A percentile compares a stretch with the other conserved stretches of the same genome.
Evolutionary conservation across 208 protist genomes (phyloP).

Genomic region (Wallacemonas sp.): DNA sequence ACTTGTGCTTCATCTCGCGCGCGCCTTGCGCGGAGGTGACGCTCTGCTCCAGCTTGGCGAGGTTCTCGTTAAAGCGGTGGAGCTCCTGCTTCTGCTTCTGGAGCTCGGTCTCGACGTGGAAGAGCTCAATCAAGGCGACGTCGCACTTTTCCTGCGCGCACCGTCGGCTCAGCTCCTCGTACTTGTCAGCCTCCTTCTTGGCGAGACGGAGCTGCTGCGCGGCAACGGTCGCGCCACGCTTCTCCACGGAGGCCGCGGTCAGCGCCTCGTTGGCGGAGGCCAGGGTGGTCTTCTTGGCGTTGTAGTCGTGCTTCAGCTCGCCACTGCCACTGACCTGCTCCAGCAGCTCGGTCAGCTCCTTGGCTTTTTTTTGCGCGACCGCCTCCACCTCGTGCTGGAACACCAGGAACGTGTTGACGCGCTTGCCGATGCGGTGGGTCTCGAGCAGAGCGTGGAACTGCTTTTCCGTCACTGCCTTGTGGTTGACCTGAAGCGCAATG

Average conservation of each 20-base stretch:
- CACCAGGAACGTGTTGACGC: conserved; percentile 95
- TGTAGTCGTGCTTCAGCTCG: conserved; percentile 94
- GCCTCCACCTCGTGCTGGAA: conserved; percentile 97
- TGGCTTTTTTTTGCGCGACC: conserved; percentile 93
- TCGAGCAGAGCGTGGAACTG: conserved; percentile 86
- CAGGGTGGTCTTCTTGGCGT: conserved; percentile 60
- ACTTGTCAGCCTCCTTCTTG: conserved; percentile 96
- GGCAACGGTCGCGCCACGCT: conserved; percentile 86
- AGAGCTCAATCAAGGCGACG: conserved; percentile 89
- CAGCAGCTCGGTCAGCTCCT: conserved; percentile 96
- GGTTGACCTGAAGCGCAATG: conserved; percentile 80
- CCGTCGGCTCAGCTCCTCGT: conserved; percentile 56
- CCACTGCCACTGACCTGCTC: conserved; percentile 95
- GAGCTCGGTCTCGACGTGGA: conserved; percentile 83
- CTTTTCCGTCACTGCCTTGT: conserved; percentile 62
- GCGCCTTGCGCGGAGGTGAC: conserved; percentile 67
- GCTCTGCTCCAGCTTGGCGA: conserved; percentile 70
- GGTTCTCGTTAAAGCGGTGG: conserved; percentile 43
- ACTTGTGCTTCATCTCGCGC: conserved; percentile 76
- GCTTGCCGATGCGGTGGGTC: conserved; percentile 76
- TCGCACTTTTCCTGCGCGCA: conserved; percentile 59
- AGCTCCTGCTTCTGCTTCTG: conserved; percentile 73
- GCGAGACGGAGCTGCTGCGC: conserved; percentile 95
- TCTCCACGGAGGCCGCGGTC: conserved; percentile 82
- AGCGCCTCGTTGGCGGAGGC: conserved; percentile 84